phyloP scores from a whole-genome alignment of 2,329 filamentous ascomycete species.

The Zasmidium cellare region DNA sequence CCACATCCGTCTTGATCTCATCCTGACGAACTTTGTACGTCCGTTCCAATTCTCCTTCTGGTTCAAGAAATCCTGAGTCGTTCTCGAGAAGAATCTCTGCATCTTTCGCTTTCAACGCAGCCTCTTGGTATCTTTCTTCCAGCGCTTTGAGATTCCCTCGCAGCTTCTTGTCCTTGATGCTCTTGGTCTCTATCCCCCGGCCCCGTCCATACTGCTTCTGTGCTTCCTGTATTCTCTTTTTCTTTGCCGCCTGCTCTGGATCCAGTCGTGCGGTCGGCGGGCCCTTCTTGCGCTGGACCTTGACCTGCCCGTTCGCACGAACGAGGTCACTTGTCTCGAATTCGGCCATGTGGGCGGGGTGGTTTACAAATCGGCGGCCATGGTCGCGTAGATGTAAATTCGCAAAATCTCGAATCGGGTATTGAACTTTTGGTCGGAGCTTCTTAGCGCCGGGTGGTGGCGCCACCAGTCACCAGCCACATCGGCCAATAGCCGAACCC shows the following conservation, averaged over 20 bases:
- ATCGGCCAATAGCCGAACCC: too few relatives aligned
- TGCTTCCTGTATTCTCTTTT: conserved; percentile 38
- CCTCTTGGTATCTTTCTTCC: conserved; percentile 80
- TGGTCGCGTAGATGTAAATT: not conserved
- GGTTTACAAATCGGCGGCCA: conserved; percentile 2
- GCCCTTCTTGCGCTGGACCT: conserved; percentile 24
- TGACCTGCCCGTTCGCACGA: conserved; percentile 26
- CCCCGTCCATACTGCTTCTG: conserved; percentile 76
- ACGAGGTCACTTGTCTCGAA: conserved; percentile 31
- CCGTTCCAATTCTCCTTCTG: conserved; percentile 82
- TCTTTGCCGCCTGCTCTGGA: conserved; percentile 34
- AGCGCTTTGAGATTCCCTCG: conserved; percentile 75
- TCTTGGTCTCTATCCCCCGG: conserved; percentile 68
- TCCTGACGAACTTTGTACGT: conserved; percentile 92
- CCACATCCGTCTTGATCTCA: conserved; percentile 74
- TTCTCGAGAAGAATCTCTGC: conserved; percentile 93
- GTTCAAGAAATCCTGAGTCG: conserved; percentile 78
- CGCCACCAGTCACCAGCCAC: too few relatives aligned
- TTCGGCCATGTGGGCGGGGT: conserved; percentile 11
- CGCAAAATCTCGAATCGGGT: not conserved
- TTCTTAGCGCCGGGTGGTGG: not conserved
- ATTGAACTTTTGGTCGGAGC: not conserved
- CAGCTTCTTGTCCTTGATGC: conserved; percentile 85
- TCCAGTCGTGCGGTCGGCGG: conserved; percentile 31
- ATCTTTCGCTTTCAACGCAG: conserved; percentile 83